Evolutionary conservation across 257 asterid species (phyloP).

Genomic region (Ligustrum vulgare): DNA sequence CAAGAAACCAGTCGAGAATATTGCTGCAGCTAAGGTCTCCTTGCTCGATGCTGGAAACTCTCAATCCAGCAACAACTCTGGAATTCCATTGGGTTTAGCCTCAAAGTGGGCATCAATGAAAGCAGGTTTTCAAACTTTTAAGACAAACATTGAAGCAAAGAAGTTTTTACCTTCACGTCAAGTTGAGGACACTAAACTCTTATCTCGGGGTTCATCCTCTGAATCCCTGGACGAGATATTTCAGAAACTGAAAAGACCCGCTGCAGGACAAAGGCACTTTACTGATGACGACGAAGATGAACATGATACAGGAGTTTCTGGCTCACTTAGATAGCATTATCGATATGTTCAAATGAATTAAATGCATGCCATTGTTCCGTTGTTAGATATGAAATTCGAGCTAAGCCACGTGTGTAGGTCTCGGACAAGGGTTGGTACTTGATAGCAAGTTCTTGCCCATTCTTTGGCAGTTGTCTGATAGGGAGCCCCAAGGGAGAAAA

Average conservation of each 20-base stretch:
- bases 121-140: constrained; percentile 76
- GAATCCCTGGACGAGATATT: constrained; percentile 89
- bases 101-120: constrained; percentile 97
- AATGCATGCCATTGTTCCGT: constrained; percentile 18
- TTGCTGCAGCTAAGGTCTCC: constrained; percentile 75
- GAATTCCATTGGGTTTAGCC: constrained; percentile 59
- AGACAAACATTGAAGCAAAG: constrained; percentile 73
- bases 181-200: constrained; percentile 45
- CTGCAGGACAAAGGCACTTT: constrained; percentile 30
- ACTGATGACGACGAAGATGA: constrained; percentile 47
- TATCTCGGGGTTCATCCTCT: constrained; percentile 55
- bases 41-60: constrained; percentile 57
- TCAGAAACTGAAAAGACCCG: constrained; percentile 75
- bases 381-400: constrained; percentile 36
- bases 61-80: constrained; percentile 30
- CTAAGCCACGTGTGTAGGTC: constrained; percentile 39
- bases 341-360: constrained; percentile 7
- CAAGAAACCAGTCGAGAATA: constrained; percentile 45
- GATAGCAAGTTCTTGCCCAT: constrained; percentile 11
- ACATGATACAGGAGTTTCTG: constrained; percentile 28
- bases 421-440: constrained; percentile 6
- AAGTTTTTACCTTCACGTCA: constrained; percentile 69
- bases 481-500: neutral
- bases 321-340: constrained; percentile 34
- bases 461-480: constrained; percentile 26